A percentile compares a stretch with the other conserved stretches of the same genome.
These are phyloP conservation scores for Pleoardoris graminearum DNA, from an alignment of 2,329 filamentous ascomycete species.

Conservation along the genomic window DNA sequence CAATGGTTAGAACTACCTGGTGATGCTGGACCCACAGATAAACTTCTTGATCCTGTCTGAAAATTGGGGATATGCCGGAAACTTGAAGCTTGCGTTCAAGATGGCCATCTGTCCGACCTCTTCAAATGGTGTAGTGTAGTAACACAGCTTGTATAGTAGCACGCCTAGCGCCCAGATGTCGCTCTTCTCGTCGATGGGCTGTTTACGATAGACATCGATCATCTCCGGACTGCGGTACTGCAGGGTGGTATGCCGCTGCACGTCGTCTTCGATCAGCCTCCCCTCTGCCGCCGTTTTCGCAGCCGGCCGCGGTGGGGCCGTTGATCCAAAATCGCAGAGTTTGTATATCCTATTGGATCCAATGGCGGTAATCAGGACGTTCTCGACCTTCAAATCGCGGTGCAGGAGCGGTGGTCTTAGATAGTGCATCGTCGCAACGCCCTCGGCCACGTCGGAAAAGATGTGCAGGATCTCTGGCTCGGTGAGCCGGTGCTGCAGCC, in stretches of 20 bases:
- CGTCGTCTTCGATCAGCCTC: slow-evolving; percentile 90
- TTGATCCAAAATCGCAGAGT: slow-evolving; percentile 95
- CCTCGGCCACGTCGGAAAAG: slow-evolving; percentile 93
- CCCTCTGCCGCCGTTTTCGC: slow-evolving; percentile 87
- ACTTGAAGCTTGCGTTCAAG: slow-evolving; percentile 91
- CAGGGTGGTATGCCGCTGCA: slow-evolving; percentile 94
- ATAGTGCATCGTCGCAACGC: slow-evolving; percentile 98
- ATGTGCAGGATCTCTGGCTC: slow-evolving; percentile 98
- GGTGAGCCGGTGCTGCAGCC: slow-evolving; percentile 91
- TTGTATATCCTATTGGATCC: slow-evolving; percentile 79
- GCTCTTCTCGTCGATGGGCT: slow-evolving; percentile 96
- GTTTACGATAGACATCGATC: slow-evolving; percentile 96
- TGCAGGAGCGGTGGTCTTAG: slow-evolving; percentile 91
- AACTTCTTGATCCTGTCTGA: slow-evolving; percentile 87
- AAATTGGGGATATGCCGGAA: slow-evolving; percentile 83
- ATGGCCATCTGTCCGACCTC: slow-evolving; percentile 98
- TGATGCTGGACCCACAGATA: slow-evolving; percentile 66
- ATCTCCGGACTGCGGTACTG: slow-evolving; percentile 98
- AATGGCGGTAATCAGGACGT: slow-evolving; percentile 81
- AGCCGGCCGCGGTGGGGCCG: slow-evolving; percentile 79
- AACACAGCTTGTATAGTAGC: slow-evolving; percentile 95
- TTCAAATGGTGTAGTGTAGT: slow-evolving; percentile 98
- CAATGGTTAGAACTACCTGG: background rate
- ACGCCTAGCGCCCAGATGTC: slow-evolving; percentile 98
- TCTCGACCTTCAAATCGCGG: slow-evolving; percentile 96